phyloP scores from a whole-genome alignment of 1,284 basidiomycete species.

The Cryptococcus sp. region DNA sequence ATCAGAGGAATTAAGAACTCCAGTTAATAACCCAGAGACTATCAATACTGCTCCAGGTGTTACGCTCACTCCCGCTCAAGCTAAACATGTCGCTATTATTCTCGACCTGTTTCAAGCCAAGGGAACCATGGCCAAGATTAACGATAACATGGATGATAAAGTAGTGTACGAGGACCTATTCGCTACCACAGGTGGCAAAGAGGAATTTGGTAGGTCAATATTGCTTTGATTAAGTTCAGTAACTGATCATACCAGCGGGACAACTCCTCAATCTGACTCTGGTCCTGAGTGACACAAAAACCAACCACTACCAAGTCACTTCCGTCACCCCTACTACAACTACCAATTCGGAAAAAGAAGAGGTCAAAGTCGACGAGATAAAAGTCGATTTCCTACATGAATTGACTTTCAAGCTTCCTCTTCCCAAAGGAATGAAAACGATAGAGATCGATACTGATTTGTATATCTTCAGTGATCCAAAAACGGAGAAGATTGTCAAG shows the following conservation, averaged over 20 bases:
- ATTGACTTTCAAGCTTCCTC: slow-evolving; percentile 23
- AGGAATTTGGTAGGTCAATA: slow-evolving; percentile 26
- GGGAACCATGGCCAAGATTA: slow-evolving; percentile 33
- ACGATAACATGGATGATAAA: slow-evolving; percentile 29
- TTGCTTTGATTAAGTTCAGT: background rate
- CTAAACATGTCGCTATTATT: slow-evolving; percentile 28
- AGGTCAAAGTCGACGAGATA: slow-evolving; percentile 20
- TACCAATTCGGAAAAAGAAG: slow-evolving; percentile 5
- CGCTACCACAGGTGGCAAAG: slow-evolving; percentile 26
- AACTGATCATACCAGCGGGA: slow-evolving; percentile 17
- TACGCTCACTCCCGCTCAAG: slow-evolving; percentile 19
- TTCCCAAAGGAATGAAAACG: slow-evolving; percentile 19
- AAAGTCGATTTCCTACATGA: slow-evolving; percentile 27
- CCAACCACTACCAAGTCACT: slow-evolving; percentile 19
- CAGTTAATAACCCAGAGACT: slow-evolving; percentile 8
- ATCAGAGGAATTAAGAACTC: slow-evolving; percentile 5
- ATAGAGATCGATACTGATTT: slow-evolving; percentile 30
- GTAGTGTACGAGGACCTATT: slow-evolving; percentile 38
- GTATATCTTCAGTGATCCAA: slow-evolving; percentile 19
- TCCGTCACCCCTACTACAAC: slow-evolving; percentile 10
- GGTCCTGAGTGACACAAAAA: slow-evolving; percentile 25
- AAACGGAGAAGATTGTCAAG: slow-evolving; percentile 30
- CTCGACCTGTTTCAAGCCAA: slow-evolving; percentile 39
- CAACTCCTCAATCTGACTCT: slow-evolving; percentile 33
- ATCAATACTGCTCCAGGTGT: slow-evolving; percentile 18